These are phyloP conservation scores for Claviceps paspali DNA, from an alignment of 2,329 filamentous ascomycete species.

Conservation along the genomic window DNA sequence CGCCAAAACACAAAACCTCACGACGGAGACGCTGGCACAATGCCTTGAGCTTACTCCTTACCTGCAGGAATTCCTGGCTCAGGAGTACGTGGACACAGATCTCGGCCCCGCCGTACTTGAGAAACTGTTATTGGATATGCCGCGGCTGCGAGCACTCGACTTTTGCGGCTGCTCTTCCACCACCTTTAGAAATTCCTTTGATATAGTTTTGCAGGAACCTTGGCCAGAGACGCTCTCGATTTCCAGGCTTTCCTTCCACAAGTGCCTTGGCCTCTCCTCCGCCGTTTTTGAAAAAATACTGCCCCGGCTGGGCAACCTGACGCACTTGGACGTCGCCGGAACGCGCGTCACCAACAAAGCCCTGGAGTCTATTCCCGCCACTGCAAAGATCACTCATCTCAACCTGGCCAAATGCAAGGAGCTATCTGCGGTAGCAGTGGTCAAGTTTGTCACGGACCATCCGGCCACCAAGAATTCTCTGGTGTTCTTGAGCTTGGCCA, in stretches of 20 bases:
- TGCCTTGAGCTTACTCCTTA: constrained; percentile 59
- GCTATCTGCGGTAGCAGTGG: constrained; percentile 49
- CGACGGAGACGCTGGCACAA: constrained; percentile 53
- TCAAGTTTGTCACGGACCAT: constrained; percentile 56
- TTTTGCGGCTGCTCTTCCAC: constrained; percentile 62
- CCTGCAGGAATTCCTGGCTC: constrained; percentile 61
- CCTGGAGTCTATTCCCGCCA: constrained; percentile 53
- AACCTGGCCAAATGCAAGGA: constrained; percentile 64
- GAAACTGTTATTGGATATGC: constrained; percentile 55
- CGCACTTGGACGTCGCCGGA: constrained; percentile 66
- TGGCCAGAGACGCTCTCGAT: constrained; percentile 43
- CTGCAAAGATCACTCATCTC: constrained; percentile 59
- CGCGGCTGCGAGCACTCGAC: constrained; percentile 52
- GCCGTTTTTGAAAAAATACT: constrained; percentile 53
- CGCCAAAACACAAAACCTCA: constrained; percentile 59
- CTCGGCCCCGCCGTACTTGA: constrained; percentile 50
- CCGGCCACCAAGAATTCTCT: constrained; percentile 50
- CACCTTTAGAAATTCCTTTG: constrained; percentile 51
- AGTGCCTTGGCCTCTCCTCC: constrained; percentile 56
- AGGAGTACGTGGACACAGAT: constrained; percentile 70
- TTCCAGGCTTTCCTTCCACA: constrained; percentile 59
- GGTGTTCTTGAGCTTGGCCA: constrained; percentile 57
- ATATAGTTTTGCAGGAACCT: constrained; percentile 33
- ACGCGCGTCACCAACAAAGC: constrained; percentile 61
- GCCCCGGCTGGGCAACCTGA: constrained; percentile 53